A percentile compares a stretch with the other conserved stretches of the same genome.
Conservation (phyloP, 331 rosid species). For the Cucumis variabilis region DNA sequence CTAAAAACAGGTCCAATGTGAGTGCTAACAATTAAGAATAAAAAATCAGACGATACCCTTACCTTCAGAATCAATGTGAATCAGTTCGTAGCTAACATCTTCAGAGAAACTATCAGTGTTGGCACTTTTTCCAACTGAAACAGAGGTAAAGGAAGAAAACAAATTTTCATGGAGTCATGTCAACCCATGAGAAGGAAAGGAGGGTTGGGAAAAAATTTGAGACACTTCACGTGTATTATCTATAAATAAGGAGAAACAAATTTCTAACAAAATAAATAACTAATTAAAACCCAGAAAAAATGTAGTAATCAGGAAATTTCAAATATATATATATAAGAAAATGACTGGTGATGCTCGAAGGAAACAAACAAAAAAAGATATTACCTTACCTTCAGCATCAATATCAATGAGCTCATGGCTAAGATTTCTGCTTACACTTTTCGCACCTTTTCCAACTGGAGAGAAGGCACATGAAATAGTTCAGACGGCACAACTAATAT, state of each 20-base stretch:
- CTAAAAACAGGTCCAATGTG: background rate
- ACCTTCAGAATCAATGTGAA: constrained; percentile 15
- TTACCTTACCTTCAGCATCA: constrained; percentile 54
- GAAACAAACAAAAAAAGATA: background rate
- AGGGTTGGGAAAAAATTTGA: background rate
- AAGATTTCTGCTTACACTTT: constrained; percentile 23
- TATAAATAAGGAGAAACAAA: background rate
- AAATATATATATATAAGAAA: background rate
- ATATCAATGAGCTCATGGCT: constrained; percentile 48
- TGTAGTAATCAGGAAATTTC: background rate
- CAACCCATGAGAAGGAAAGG: constrained; percentile 15
- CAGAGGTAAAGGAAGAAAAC: background rate
- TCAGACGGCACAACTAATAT: constrained; percentile 15
- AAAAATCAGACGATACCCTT: background rate
- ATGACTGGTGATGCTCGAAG: background rate
- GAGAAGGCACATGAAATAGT: background rate
- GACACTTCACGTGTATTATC: constrained; percentile 15
- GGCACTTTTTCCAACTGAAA: constrained; percentile 9
- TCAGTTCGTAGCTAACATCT: background rate
- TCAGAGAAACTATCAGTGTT: constrained; percentile 2
- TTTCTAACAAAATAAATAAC: no score
- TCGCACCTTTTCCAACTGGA: constrained; percentile 47
- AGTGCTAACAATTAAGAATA: background rate
- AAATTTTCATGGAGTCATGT: background rate
- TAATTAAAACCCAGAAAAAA: background rate